A percentile compares a stretch with the other conserved stretches of the same genome.
Conservation (phyloP, 2,329 filamentous ascomycete species). For the Geosmithia flava region DNA sequence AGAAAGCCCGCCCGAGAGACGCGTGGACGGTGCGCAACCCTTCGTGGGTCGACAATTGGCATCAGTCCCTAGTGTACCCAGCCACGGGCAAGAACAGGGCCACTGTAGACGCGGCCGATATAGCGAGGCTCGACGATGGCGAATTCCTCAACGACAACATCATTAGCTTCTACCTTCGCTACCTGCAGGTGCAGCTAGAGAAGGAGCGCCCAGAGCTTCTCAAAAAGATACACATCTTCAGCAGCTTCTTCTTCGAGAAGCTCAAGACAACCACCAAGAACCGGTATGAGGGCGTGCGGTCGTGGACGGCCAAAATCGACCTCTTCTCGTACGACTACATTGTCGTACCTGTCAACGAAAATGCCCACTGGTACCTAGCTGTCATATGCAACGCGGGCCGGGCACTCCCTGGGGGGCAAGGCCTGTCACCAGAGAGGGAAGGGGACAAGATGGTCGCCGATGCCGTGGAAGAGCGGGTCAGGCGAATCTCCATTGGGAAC, state of each 20-base stretch:
- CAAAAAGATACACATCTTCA: slow-evolving; percentile 73
- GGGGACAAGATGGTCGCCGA: slow-evolving; percentile 5
- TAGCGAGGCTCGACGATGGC: slow-evolving; percentile 67
- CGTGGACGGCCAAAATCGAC: slow-evolving; percentile 80
- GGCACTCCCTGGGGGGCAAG: slow-evolving; percentile 27
- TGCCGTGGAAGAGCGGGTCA: slow-evolving; percentile 5
- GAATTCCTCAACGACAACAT: slow-evolving; percentile 89
- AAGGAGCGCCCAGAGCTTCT: slow-evolving; percentile 40
- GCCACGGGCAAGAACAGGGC: slow-evolving; percentile 44
- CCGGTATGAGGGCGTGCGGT: slow-evolving; percentile 74
- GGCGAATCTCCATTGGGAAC: slow-evolving; percentile 10
- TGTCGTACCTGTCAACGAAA: slow-evolving; percentile 82
- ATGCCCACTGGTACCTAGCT: slow-evolving; percentile 83
- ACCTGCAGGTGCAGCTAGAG: slow-evolving; percentile 50
- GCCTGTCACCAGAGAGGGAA: slow-evolving; percentile 2
- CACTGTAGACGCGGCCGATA: slow-evolving; percentile 58
- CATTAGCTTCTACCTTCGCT: slow-evolving; percentile 76
- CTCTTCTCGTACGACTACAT: slow-evolving; percentile 80
- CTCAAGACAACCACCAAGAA: slow-evolving; percentile 49
- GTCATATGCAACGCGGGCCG: slow-evolving; percentile 83
- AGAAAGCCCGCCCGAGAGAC: slow-evolving; percentile 4
- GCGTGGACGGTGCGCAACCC: slow-evolving; percentile 39
- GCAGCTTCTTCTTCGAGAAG: slow-evolving; percentile 80
- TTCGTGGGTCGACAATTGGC: slow-evolving; percentile 40
- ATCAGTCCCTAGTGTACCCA: slow-evolving; percentile 50